Evolutionary conservation across 1,284 basidiomycete species (phyloP), one percentile per base, ranked within the genome.

Genomic region (Marasmius tenuissimus): DNA sequence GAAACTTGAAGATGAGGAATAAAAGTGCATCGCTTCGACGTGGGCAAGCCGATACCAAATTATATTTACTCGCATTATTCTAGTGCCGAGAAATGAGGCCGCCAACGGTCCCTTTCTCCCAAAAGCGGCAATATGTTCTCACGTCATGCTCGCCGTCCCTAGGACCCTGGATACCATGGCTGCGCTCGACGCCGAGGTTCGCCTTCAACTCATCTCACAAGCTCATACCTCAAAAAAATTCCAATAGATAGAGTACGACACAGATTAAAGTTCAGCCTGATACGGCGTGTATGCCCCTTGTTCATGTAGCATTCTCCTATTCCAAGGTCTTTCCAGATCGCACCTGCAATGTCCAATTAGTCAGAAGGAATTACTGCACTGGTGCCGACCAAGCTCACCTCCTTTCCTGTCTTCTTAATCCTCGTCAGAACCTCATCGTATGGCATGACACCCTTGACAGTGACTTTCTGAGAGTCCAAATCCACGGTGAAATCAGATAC

Each of bases 391-490:
- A 18, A 35, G 60, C 63, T 22, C 61, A 87, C 87, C 82, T 88
- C 85, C 77, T 95, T 95, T 66, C 93, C 93, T 2, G 93, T 95
- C 85, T 94, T 95, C 81, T 87, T 85, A 73, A 95, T 93, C 80
- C 83, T 92, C 55, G 78, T 86, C 42, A 88, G 73, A 50, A 94
- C 79, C 4, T 82, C 81, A 0, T 93, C 90, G 71, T 91, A 93
- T 10, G 81, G 70, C 10, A 85, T 80, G 3, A 78, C 77, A 14
- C 86, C 87, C 27, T 75, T 86, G 53, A 95, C 92, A 50, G 85
- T 65, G 54, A 94, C 93, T 68, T 84, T 82, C 74, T 95, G 91
- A 48, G 78, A 85, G 55, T 86, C 86, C 35, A 94, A 82, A 69
- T 73, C 80, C 65, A 94, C 88, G 5, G 80, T 75, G 74, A 80